Base-by-base conservation (phyloP, 108 stramenopile genomes). In the Stephanodiscus triporus region DNA sequence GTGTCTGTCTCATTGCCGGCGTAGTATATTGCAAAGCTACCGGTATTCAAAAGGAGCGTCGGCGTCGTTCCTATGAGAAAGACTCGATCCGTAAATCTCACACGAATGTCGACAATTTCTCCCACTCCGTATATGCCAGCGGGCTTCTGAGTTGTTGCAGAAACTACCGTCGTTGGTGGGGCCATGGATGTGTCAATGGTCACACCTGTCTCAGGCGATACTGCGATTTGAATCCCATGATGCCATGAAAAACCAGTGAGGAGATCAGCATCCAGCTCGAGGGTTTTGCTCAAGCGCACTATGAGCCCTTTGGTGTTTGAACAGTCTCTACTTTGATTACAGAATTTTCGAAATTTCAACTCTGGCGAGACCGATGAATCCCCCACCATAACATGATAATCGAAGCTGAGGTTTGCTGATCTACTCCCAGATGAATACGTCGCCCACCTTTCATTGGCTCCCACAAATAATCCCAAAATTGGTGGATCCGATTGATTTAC, bases 71-170 rank as follows among this genome's bases (percentile, higher is more conserved):
- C 76, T 9, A 42, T 56, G 24, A 77, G 50, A 45, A 77, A 70
- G 5, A 77, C 69, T 37, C 45, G 40, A 48, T 77, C 76, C 20
- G 63, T 70, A 55, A 70, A 77, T 65, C 55, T 49, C 9, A 77
- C 56, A 48, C 26, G 17, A 20, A 77, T 63, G 32, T 70, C 61
- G 32, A 77, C 20, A 16, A 70, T 54, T 58, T 68, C 62, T 40
- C 76, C 76, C 22, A 43, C 63, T 7, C 47, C 51, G 40, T 77
- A 77, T 0, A 37, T 65, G 20, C 76, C 76, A 32, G 55, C 5
- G 58, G 47, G 26, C 19, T 61, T 63, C 13, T 55, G 38, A 26
- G 63, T 58, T 45, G 53, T 36, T n/a, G 63, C 55, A 6, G 76
- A 56, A 38, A 45, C 45, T 16, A 77, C 69, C 8, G 56, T 77